Conservation (phyloP, 2,329 filamentous ascomycete genomes). For the Aspergillus versicolor region DNA sequence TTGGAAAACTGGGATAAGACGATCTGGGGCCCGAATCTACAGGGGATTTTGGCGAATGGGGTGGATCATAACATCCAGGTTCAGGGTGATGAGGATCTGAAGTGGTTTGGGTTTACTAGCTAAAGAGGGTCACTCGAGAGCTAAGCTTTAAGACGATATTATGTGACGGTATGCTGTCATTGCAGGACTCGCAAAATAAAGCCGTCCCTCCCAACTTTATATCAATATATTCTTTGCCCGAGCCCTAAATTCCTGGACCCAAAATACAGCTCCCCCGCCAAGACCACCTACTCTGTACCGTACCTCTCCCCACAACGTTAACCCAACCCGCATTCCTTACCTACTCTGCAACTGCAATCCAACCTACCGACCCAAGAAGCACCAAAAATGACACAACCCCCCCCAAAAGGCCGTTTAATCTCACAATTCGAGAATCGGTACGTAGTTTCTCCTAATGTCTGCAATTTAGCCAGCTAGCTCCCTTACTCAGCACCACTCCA, state of each 20-base stretch:
- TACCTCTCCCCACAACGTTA: neutral
- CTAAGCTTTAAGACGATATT: too few relatives aligned
- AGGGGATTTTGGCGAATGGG: constrained; percentile 24
- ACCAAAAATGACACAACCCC: constrained; percentile 56
- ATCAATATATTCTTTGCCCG: too few relatives aligned
- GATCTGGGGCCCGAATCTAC: constrained; percentile 21
- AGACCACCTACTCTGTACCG: too few relatives aligned
- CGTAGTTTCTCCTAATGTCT: neutral
- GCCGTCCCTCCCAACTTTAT: too few relatives aligned
- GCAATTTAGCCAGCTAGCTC: neutral
- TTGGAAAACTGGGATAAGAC: constrained; percentile 22
- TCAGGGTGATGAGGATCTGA: constrained; percentile 22
- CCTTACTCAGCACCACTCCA: neutral
- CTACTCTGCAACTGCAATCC: neutral
- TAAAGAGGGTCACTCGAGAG: neutral
- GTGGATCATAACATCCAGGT: constrained; percentile 23
- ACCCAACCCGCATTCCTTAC: neutral
- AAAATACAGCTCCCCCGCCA: too few relatives aligned
- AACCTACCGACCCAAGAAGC: too few relatives aligned
- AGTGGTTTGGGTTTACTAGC: constrained; percentile 25
- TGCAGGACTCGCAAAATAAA: too few relatives aligned
- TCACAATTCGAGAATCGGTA: constrained; percentile 7
- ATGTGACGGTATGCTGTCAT: too few relatives aligned
- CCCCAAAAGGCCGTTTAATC: constrained; percentile 56
- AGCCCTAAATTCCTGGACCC: too few relatives aligned